A percentile compares a stretch with the other conserved stretches of the same genome.
These are phyloP conservation scores for Psilocybe cyanescens DNA, from an alignment of 768 basidiomycete genomes.

Conservation along the genomic window DNA sequence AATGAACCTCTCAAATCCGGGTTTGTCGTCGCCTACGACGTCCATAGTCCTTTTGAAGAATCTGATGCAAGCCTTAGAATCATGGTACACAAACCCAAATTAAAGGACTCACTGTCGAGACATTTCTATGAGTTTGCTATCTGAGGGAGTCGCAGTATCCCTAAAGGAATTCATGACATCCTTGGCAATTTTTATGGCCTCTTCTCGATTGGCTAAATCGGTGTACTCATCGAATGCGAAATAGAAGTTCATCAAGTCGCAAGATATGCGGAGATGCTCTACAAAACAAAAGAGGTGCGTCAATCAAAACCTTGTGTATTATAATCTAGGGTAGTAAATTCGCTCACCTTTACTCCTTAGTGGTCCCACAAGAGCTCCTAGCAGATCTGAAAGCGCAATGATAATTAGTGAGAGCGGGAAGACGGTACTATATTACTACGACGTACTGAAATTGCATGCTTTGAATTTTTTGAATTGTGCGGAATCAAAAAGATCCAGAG, in stretches of 20 bases:
- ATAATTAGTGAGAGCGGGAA: no score
- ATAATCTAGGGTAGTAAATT: not conserved
- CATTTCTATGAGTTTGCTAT: slow-evolving; percentile 39
- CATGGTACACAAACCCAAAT: not conserved
- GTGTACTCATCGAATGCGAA: slow-evolving; percentile 55
- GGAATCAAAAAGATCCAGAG: slow-evolving; percentile 16
- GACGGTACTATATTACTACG: no score
- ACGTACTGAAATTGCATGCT: slow-evolving; percentile 21
- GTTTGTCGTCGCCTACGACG: slow-evolving; percentile 19
- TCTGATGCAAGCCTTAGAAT: slow-evolving; percentile 28
- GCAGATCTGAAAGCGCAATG: not conserved
- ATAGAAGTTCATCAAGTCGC: slow-evolving; percentile 55
- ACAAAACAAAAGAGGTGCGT: not conserved
- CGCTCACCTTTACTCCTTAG: not conserved
- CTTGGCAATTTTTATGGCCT: slow-evolving; percentile 32
- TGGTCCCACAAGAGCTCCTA: slow-evolving; percentile 12
- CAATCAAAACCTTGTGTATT: not conserved
- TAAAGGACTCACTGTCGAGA: slow-evolving; percentile 38
- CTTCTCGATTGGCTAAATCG: slow-evolving; percentile 37
- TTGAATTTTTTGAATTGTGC: slow-evolving; percentile 20
- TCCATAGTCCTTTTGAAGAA: slow-evolving; percentile 21
- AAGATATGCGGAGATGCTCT: slow-evolving; percentile 22
- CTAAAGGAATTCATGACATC: slow-evolving; percentile 43
- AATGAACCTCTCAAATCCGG: slow-evolving; percentile 21
- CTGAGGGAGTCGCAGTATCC: slow-evolving; percentile 3